phyloP scores from a whole-genome alignment of 768 basidiomycete species.

The Suillus cothurnatus region DNA sequence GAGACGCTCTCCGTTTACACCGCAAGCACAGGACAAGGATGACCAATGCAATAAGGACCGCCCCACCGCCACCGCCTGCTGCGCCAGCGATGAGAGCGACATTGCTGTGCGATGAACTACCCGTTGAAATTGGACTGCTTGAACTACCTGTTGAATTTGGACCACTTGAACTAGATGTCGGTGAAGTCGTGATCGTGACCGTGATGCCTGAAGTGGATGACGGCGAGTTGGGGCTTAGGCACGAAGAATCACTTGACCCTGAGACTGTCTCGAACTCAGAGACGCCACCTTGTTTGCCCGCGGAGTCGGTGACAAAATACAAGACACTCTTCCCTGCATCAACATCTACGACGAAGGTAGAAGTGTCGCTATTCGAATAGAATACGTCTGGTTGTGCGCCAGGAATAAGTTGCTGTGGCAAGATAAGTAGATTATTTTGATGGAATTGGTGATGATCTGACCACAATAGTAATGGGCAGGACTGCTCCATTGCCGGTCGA shows the following conservation, averaged over 20 bases:
- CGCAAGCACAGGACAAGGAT: slow-evolving; percentile 48
- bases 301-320: slow-evolving; percentile 55
- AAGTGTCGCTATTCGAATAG: slow-evolving; percentile 38
- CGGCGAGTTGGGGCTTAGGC: slow-evolving; percentile 54
- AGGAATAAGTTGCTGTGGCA: slow-evolving; percentile 61
- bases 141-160: slow-evolving; percentile 6
- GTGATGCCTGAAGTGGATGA: slow-evolving; percentile 41
- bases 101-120: slow-evolving; percentile 23
- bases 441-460: slow-evolving; percentile 27
- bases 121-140: too few species aligned
- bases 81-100: slow-evolving; percentile 50
- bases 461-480: slow-evolving; percentile 56
- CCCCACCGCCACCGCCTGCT: slow-evolving; percentile 48
- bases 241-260: slow-evolving; percentile 47
- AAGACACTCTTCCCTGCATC: slow-evolving; percentile 58
- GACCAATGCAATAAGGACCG: slow-evolving; percentile 51
- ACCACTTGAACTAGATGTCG: slow-evolving; percentile 17
- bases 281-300: slow-evolving; percentile 55
- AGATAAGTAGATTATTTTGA: slow-evolving; percentile 2
- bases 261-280: slow-evolving; percentile 55
- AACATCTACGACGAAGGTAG: slow-evolving; percentile 57
- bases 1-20: slow-evolving; percentile 25
- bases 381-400: slow-evolving; percentile 55
- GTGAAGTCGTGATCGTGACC: slow-evolving; percentile 9
- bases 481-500: slow-evolving; percentile 1